These are phyloP conservation scores for Neodidymelliopsis sp. DNA, from an alignment of 2,329 filamentous ascomycete species.

Conservation along the genomic window DNA sequence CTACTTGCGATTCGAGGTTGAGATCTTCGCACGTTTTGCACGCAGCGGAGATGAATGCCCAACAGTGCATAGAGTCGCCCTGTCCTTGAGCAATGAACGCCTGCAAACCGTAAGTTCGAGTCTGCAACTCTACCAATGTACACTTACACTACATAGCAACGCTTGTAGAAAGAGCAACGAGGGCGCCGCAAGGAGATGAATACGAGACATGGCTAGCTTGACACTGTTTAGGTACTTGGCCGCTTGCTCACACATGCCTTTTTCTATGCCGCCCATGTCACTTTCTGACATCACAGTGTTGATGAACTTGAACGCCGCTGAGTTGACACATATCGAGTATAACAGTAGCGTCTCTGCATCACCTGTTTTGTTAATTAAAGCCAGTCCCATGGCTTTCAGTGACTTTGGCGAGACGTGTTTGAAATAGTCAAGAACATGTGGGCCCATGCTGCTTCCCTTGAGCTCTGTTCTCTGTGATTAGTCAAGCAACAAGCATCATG, in stretches of 20 bases:
- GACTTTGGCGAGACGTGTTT: conserved; percentile 31
- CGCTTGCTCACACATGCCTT: conserved; percentile 16
- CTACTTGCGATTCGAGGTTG: conserved; percentile 21
- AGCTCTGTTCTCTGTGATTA: conserved; percentile 22
- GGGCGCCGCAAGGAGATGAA: conserved; percentile 24
- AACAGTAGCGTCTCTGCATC: conserved; percentile 26
- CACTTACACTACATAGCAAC: conserved; percentile 31
- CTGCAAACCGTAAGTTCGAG: too few relatives aligned
- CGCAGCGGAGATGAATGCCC: conserved; percentile 28
- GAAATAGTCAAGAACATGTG: conserved; percentile 29
- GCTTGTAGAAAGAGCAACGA: conserved; percentile 27
- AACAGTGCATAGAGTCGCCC: conserved; percentile 29
- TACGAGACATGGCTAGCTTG: conserved; percentile 26
- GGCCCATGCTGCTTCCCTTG: conserved; percentile 23
- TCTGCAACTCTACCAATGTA: too few relatives aligned
- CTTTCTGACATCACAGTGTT: conserved; percentile 21
- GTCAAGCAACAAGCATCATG: too few relatives aligned
- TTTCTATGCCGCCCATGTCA: conserved; percentile 16
- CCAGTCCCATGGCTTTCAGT: conserved; percentile 26
- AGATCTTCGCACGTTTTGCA: conserved; percentile 33
- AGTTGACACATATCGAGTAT: conserved; percentile 34
- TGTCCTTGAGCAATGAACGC: conserved; percentile 28
- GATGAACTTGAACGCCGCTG: conserved; percentile 29
- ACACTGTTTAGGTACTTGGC: conserved; percentile 22
- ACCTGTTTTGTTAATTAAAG: conserved; percentile 22